Base-by-base conservation (phyloP, 2,329 filamentous ascomycete species). In the Phialocephala subalpina region DNA sequence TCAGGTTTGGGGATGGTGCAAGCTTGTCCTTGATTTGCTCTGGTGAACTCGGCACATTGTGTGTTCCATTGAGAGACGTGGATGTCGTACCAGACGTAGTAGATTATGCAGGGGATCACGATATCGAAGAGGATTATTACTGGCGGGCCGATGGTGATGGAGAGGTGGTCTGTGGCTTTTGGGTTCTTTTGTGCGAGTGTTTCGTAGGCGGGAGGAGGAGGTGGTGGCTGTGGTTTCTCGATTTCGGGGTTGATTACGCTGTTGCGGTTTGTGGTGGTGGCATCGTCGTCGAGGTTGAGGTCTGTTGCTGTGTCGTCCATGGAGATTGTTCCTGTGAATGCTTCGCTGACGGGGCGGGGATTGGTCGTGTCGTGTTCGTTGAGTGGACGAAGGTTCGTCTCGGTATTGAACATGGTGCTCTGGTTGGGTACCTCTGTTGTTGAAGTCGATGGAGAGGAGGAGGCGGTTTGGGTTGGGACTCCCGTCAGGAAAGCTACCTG, bases 141-240 rank as follows among this genome's bases (percentile, higher is more conserved):
- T 3, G 63, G 60, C n/a, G 70, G 69, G 0, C 69, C 70, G 20
- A 72, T 60, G 18, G 70, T 72, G 38, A 72, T 72, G 7, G 69
- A 65, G n/a, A 70, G 65, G 42, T 72, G 69, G 47, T 72, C 70
- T 16, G 60, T 70, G 0, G 66, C 63, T 47, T 69, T 70, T 1
- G 69, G 68, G 35, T 67, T 70, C 25, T 69, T 71, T 53, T 72
- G 70, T 25, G 70, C 70, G 5, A 72, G 65, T 40, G 69, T 72
- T 57, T 72, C 70, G 38, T 67, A 69, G 12, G 64, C 58, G 45
- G 53, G 65, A 11, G 27, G 25, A 8, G 56, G 1, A 1, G 63
- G 62, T 4, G 60, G 49, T 12, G 25, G 49, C 2, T 14, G 12
- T 53, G 3, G 49, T 12, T 53, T n/a, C 27, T 53, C n/a, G 45